Evolutionary conservation across 2,329 filamentous ascomycete genomes (phyloP).

Genomic region (Aspergillus sp.): DNA sequence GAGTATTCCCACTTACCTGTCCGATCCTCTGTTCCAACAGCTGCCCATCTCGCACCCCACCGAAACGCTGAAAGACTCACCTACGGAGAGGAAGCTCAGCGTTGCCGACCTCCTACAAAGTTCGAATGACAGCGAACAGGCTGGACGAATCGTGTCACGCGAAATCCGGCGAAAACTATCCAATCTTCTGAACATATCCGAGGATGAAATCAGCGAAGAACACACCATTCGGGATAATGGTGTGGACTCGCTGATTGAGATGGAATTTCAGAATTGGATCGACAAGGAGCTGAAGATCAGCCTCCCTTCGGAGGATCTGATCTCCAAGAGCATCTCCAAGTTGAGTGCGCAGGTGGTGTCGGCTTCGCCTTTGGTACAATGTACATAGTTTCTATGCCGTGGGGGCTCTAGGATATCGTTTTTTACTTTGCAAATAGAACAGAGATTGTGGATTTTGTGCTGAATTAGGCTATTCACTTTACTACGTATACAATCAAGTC

Average conservation of each 20-base stretch:
- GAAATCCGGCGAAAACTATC: slow-evolving; percentile 6
- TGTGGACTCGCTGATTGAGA: slow-evolving; percentile 24
- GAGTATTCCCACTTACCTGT: not conserved
- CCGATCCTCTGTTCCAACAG: not conserved
- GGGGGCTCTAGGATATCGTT: too few species aligned
- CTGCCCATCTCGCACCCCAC: not conserved
- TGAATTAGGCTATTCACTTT: too few species aligned
- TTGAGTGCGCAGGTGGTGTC: not conserved
- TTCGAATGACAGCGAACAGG: not conserved
- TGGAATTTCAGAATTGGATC: slow-evolving; percentile 27
- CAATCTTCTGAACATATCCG: slow-evolving; percentile 17
- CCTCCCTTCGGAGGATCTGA: not conserved
- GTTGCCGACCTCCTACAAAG: not conserved
- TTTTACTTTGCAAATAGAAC: too few species aligned
- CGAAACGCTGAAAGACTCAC: not conserved
- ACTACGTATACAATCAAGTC: too few species aligned
- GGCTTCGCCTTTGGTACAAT: too few species aligned
- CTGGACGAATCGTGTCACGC: not conserved
- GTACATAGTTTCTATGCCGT: too few species aligned
- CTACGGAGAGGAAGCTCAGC: not conserved
- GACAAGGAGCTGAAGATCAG: slow-evolving; percentile 15
- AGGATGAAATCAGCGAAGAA: slow-evolving; percentile 18
- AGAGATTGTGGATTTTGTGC: too few species aligned
- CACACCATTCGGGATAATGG: slow-evolving; percentile 17
- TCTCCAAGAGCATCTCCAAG: not conserved